Base-by-base conservation (phyloP, 306 rosid genomes). In the Acmispon strigosus region DNA sequence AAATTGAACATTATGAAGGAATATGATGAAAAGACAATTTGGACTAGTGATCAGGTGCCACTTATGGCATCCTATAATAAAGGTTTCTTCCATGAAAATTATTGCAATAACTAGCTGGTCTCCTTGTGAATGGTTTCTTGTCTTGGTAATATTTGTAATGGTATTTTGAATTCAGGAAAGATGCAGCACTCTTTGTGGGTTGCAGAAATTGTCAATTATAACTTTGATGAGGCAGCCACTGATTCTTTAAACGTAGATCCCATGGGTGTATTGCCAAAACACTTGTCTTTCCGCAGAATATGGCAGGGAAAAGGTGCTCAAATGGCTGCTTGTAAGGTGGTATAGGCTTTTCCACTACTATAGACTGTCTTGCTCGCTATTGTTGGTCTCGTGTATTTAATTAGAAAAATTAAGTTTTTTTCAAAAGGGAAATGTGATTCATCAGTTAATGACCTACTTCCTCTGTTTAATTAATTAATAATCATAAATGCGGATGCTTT, bases 231-330 rank as follows among this genome's bases (percentile, higher is more conserved):
- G 76, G 87, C 77, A 75, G 69, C 70, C 62, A 44, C 74, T 39
- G 65, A 82, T 82, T 78, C 71, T 56, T 64, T 70, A 45, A 89
- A 87, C 77, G 78, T 77, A 55, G 83, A 90, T 78, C 96, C 92
- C 74, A 72, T 70, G 72, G 88, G 86, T 62, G 86, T 88, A 70
- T 47, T 84, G 69, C 75, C 89, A 37, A 88, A 83, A 78, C 84
- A 83, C 32, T 68, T 84, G 81, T 84, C 83, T 27, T 90, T 93
- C 55, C 88, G 86, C 51, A 93, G 92, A 85, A 90, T 87, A 84
- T 93, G 98, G 98, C 98, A 93, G 79, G 97, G 97, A 73, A 90
- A 93, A 86, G 97, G 96, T 75, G 92, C 91, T n/a, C 91, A 85
- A 20, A 70, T 83, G 47, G 96, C 98, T 76, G 87, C 96, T 83